A percentile compares a stretch with the other conserved stretches of the same genome.
These are phyloP conservation scores for Castanopsis chinensis DNA, from an alignment of 306 rosid genomes.

Conservation along the genomic window DNA sequence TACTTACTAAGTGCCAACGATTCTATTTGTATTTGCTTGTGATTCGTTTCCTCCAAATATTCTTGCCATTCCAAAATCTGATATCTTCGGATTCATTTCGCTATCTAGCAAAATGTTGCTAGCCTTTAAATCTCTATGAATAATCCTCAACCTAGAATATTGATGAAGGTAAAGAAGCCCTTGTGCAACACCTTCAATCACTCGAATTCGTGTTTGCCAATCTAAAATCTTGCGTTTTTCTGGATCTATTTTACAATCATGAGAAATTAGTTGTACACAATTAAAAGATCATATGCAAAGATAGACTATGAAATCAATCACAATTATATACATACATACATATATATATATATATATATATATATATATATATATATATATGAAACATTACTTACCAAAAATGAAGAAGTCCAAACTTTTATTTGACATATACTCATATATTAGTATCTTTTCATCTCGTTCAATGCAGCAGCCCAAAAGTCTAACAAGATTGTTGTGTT, in stretches of 20 bases:
- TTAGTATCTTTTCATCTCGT: too few species aligned
- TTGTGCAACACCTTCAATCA: not conserved
- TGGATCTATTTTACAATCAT: slow-evolving; percentile 12
- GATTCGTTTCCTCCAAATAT: slow-evolving; percentile 25
- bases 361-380: not conserved
- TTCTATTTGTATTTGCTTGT: slow-evolving; percentile 22
- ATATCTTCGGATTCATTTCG: slow-evolving; percentile 33
- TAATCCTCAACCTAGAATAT: not conserved
- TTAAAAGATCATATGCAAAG: not conserved
- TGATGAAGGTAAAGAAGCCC: not conserved
- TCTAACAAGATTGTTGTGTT: too few species aligned
- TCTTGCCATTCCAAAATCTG: slow-evolving; percentile 34
- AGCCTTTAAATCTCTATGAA: slow-evolving; percentile 30
- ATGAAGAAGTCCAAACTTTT: slow-evolving; percentile 36
- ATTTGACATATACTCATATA: slow-evolving; percentile 9
- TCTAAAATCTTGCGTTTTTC: not conserved
- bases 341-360: not conserved
- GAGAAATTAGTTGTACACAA: not conserved
- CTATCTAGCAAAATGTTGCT: slow-evolving; percentile 31
- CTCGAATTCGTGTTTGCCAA: not conserved
- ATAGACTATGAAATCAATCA: not conserved
- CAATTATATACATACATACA: too few species aligned
- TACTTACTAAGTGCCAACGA: slow-evolving; percentile 36
- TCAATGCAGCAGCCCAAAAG: too few species aligned
- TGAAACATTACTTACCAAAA: slow-evolving; percentile 21